Conservation (phyloP, 805 yeast genomes). For the Torulaspora delbrueckii region DNA sequence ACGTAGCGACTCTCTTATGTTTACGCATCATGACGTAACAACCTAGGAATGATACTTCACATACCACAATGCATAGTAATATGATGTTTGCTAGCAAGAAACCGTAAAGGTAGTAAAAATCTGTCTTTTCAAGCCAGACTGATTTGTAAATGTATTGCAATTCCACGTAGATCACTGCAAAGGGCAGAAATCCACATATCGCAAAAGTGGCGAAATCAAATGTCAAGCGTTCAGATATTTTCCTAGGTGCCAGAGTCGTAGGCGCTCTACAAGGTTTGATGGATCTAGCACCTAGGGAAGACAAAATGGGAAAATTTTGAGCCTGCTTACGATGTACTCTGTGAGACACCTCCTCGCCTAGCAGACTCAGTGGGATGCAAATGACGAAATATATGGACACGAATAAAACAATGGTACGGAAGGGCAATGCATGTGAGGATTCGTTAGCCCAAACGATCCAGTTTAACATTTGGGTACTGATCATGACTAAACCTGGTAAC, state of each 20-base stretch:
- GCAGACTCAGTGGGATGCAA: constrained; percentile 68
- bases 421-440: constrained; percentile 72
- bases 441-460: constrained; percentile 70
- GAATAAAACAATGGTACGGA: constrained; percentile 62
- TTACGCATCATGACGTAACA: constrained; percentile 52
- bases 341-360: constrained; percentile 51
- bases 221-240: background rate
- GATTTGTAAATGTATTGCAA: constrained; percentile 66
- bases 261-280: background rate
- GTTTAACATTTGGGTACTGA: constrained; percentile 53
- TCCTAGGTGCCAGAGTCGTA: background rate
- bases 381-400: constrained; percentile 55
- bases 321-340: constrained; percentile 3
- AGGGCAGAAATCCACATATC: constrained; percentile 69
- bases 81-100: constrained; percentile 60
- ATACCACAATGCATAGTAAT: constrained; percentile 55
- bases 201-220: constrained; percentile 20
- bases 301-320: background rate
- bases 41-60: constrained; percentile 68
- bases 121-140: constrained; percentile 73
- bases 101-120: constrained; percentile 77
- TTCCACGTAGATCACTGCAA: constrained; percentile 76
- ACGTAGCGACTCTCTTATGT: constrained; percentile 3
- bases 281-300: background rate
- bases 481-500: constrained; percentile 45